Percentiles rank a stretch among this genome's conserved stretches.
Evolutionary conservation across 1,284 basidiomycete genomes (phyloP).

Genomic region (Pulveroboletus sp.): DNA sequence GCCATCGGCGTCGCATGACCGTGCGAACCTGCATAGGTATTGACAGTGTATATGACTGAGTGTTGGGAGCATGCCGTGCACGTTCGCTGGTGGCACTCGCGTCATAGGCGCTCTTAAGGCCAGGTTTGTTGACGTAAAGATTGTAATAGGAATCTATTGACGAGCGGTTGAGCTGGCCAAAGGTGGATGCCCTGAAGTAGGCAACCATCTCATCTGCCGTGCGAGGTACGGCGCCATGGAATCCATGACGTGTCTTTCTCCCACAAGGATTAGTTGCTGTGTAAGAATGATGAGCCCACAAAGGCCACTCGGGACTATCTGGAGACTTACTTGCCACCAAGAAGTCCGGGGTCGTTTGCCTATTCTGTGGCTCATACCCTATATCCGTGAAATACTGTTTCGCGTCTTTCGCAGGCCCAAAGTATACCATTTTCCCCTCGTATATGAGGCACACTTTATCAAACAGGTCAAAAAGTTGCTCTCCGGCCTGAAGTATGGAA

Average conservation of each 20-base stretch:
- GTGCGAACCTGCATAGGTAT: conserved; percentile 61
- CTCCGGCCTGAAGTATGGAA: conserved; percentile 69
- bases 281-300: conserved; percentile 47
- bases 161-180: conserved; percentile 32
- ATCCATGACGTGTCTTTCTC: conserved; percentile 53
- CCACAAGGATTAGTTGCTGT: conserved; percentile 58
- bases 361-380: conserved; percentile 58
- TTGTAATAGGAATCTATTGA: conserved; percentile 32
- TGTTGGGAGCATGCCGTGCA: conserved; percentile 42
- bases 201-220: conserved; percentile 44
- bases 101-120: conserved; percentile 48
- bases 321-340: conserved; percentile 39
- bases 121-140: conserved; percentile 38
- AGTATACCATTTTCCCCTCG: conserved; percentile 71
- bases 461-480: conserved; percentile 53
- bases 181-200: conserved; percentile 50
- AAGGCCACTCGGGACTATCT: not conserved
- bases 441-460: conserved; percentile 71
- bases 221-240: conserved; percentile 49
- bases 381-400: conserved; percentile 65
- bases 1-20: conserved; percentile 61
- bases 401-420: conserved; percentile 61
- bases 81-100: conserved; percentile 52
- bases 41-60: conserved; percentile 55
- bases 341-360: conserved; percentile 71